phyloP scores from a whole-genome alignment of 169 alveolate species.

The Miamiensis avidus region DNA sequence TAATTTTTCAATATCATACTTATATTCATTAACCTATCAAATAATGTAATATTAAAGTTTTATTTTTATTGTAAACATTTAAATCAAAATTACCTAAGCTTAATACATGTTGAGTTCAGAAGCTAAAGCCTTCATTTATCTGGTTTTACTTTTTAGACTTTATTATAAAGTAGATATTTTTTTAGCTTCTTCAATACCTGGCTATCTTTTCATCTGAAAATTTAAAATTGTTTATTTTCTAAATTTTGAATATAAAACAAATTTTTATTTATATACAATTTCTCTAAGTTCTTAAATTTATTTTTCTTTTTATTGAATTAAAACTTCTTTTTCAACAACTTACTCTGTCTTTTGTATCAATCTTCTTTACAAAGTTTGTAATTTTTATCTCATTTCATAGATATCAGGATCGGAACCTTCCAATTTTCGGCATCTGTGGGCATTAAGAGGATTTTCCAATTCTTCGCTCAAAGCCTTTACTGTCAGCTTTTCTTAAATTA shows the following conservation, averaged over 20 bases:
- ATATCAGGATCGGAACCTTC: constrained; percentile 87
- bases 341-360: constrained; percentile 82
- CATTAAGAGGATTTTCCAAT: constrained; percentile 76
- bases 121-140: constrained; percentile 83
- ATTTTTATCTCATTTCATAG: constrained; percentile 78
- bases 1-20: constrained; percentile 84
- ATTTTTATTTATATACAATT: constrained; percentile 13
- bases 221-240: too few species aligned
- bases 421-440: constrained; percentile 76
- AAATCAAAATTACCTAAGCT: constrained; percentile 75
- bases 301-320: constrained; percentile 79
- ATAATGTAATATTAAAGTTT: not conserved
- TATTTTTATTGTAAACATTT: too few species aligned
- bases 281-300: constrained; percentile 72
- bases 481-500: constrained; percentile 77
- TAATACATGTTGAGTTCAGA: constrained; percentile 85
- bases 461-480: constrained; percentile 86
- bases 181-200: constrained; percentile 84
- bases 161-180: constrained; percentile 69
- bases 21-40: constrained; percentile 71
- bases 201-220: constrained; percentile 66
- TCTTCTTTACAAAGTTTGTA: constrained; percentile 75
- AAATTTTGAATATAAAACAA: too few species aligned
- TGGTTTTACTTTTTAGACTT: constrained; percentile 72
- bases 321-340: constrained; percentile 82